A percentile compares a stretch with the other conserved stretches of the same genome.
Evolutionary conservation across 2,329 filamentous ascomycete genomes (phyloP).

Genomic region (Akanthomyces muscarius): DNA sequence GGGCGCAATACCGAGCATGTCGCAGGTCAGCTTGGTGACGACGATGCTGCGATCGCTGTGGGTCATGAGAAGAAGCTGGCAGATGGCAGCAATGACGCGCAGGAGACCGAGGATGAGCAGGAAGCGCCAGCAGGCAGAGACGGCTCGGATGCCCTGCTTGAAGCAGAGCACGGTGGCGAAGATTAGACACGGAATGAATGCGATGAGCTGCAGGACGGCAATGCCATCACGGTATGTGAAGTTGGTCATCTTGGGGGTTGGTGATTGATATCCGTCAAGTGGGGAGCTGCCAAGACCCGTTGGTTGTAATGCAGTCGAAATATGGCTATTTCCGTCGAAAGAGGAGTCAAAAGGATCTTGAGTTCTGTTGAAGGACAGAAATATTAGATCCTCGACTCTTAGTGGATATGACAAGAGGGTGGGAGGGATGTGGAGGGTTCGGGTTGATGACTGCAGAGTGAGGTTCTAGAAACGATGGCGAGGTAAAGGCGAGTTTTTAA

Average conservation of each 20-base stretch:
- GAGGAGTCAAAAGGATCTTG: background rate
- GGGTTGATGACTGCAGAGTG: slow-evolving; percentile 12
- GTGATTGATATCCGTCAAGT: background rate
- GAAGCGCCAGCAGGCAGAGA: slow-evolving; percentile 19
- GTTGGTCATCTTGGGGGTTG: slow-evolving; percentile 10
- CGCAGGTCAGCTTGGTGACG: slow-evolving; percentile 19
- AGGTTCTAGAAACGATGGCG: slow-evolving; percentile 2
- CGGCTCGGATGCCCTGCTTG: slow-evolving; percentile 18
- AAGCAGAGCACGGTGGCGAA: slow-evolving; percentile 19
- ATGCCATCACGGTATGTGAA: slow-evolving; percentile 21
- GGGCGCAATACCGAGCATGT: slow-evolving; percentile 19
- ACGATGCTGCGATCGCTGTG: slow-evolving; percentile 6
- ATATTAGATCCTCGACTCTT: background rate
- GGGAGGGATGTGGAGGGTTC: background rate
- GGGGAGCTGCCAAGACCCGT: background rate
- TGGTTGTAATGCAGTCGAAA: background rate
- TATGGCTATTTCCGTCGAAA: background rate
- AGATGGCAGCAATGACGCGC: slow-evolving; percentile 18
- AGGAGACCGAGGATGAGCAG: slow-evolving; percentile 18
- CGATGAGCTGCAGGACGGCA: slow-evolving; percentile 19
- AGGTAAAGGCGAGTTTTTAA: slow-evolving; percentile 5
- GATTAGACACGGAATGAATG: slow-evolving; percentile 16
- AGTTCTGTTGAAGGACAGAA: background rate
- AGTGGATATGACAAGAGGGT: background rate
- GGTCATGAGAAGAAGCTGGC: slow-evolving; percentile 18